phyloP scores from a whole-genome alignment of 2,329 filamentous ascomycete species.

The Cercospora zeae-maydis region DNA sequence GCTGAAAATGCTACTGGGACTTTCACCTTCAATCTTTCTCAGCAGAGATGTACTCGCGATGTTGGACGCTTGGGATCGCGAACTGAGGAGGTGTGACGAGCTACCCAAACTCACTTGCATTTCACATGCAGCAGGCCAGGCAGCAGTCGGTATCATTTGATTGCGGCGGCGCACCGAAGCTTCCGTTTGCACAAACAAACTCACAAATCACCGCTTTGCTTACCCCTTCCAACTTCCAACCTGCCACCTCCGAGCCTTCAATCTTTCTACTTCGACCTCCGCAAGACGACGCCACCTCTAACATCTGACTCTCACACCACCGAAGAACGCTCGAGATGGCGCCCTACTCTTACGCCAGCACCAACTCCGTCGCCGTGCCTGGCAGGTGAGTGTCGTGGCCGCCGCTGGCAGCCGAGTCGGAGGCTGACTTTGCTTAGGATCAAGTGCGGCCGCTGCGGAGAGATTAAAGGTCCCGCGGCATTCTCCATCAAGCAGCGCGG shows the following conservation, averaged over 20 bases:
- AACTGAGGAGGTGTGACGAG: background rate
- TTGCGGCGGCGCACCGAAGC: background rate
- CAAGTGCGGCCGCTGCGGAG: conserved; percentile 20
- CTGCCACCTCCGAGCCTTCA: background rate
- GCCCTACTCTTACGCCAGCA: background rate
- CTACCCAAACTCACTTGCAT: background rate
- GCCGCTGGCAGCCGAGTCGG: background rate
- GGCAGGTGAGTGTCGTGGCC: background rate
- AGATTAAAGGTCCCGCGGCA: conserved; percentile 10
- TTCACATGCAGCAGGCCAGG: background rate
- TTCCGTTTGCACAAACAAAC: background rate
- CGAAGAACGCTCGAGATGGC: background rate
- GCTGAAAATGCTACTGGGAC: too few species aligned
- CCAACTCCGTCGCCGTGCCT: background rate
- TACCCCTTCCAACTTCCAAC: background rate
- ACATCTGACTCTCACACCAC: background rate
- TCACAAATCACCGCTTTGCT: background rate
- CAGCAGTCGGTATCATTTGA: background rate
- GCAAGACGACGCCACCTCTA: background rate
- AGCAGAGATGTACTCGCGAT: background rate
- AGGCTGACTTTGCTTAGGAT: conserved; percentile 13
- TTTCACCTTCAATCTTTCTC: background rate
- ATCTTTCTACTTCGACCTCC: background rate
- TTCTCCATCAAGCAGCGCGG: conserved; percentile 13
- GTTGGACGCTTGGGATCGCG: background rate